These are phyloP conservation scores for Arthrobotrys megalospora DNA, from an alignment of 2,329 filamentous ascomycete species.

Conservation along the genomic window DNA sequence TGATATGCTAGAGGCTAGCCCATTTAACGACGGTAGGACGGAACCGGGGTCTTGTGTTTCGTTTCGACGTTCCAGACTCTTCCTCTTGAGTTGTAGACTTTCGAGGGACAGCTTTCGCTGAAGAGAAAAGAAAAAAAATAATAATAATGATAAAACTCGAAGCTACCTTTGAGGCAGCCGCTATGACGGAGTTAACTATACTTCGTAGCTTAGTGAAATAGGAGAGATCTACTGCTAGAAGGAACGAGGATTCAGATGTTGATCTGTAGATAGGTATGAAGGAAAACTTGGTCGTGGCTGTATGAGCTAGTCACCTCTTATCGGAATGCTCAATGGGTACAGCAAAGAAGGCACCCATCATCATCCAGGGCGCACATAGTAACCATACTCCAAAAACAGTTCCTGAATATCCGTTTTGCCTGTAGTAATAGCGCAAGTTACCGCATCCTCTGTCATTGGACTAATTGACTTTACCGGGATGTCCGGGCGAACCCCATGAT, in stretches of 20 bases:
- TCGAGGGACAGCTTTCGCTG: background rate
- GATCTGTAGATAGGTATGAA: background rate
- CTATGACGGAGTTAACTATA: background rate
- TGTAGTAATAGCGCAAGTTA: background rate
- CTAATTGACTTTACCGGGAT: background rate
- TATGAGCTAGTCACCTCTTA: background rate
- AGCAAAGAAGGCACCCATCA: background rate
- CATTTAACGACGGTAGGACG: background rate
- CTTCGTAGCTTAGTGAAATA: background rate
- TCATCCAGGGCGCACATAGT: background rate
- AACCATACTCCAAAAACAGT: constrained; percentile 7
- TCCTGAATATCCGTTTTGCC: constrained; percentile 27
- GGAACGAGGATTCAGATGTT: background rate
- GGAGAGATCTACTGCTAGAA: background rate
- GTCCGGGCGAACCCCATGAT: constrained; percentile 14
- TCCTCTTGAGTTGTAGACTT: constrained; percentile 8
- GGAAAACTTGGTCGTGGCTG: no score
- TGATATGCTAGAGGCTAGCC: constrained; percentile 1
- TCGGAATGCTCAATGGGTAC: no score
- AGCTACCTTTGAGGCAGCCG: no score
- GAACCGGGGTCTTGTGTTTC: constrained; percentile 1
- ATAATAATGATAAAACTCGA: no score
- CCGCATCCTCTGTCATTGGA: constrained; percentile 4
- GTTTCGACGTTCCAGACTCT: constrained; percentile 28
- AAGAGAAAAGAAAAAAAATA: background rate